phyloP scores from a whole-genome alignment of 441 rosid genomes.

The Macaranga tanarius region DNA sequence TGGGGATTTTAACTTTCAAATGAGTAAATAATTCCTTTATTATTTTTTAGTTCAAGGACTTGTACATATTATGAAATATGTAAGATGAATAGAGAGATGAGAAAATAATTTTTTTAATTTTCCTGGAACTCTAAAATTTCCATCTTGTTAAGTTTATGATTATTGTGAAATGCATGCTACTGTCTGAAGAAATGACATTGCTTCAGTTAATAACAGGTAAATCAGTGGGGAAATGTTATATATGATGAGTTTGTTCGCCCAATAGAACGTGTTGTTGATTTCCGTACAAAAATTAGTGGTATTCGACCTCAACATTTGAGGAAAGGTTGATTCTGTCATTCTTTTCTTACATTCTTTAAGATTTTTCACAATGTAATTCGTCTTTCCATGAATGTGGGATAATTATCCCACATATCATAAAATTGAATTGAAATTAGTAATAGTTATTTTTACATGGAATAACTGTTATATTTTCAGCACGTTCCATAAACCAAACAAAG shows the following conservation, averaged over 20 bases:
- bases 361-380: background rate
- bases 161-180: background rate
- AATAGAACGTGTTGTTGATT: slow-evolving; percentile 81
- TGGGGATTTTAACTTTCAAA: background rate
- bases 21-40: background rate
- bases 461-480: background rate
- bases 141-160: background rate
- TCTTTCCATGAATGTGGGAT: background rate
- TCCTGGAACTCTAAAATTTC: background rate
- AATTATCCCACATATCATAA: background rate
- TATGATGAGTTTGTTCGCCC: slow-evolving; percentile 93
- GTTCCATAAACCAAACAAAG: background rate
- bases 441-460: background rate
- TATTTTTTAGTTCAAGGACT: background rate
- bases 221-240: slow-evolving; percentile 84
- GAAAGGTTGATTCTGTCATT: slow-evolving; percentile 53
- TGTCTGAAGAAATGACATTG: slow-evolving; percentile 1
- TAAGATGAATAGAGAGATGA: background rate
- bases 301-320: slow-evolving; percentile 79
- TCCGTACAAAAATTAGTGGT: slow-evolving; percentile 84
- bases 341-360: slow-evolving; percentile 12
- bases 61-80: background rate
- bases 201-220: slow-evolving; percentile 56
- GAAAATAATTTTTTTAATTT: background rate
- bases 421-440: background rate